phyloP scores from a whole-genome alignment of 176 grass and related monocot species.

The Bromus sterilis region DNA sequence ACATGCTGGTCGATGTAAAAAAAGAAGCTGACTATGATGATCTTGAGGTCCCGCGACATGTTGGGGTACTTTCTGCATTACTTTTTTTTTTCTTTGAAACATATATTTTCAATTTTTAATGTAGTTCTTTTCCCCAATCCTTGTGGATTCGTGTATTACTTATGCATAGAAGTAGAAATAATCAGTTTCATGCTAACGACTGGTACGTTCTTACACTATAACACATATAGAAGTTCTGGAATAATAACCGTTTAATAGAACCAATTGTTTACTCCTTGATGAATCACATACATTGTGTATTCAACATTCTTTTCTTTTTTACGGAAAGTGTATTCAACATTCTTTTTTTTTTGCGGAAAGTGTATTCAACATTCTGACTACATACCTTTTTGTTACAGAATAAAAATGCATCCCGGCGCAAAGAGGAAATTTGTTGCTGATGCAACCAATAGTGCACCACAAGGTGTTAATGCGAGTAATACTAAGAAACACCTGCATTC shows the following conservation, averaged over 20 bases:
- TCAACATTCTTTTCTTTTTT: conserved; percentile 20
- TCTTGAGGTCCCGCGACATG: background rate
- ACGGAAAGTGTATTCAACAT: too few species aligned
- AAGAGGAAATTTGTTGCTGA: background rate
- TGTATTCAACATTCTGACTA: background rate
- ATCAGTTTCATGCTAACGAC: background rate
- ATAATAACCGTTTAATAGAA: background rate
- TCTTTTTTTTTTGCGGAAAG: too few species aligned
- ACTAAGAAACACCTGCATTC: background rate
- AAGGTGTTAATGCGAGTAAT: background rate
- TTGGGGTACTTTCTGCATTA: too few species aligned
- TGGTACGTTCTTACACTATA: background rate
- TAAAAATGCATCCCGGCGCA: background rate
- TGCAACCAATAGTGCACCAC: background rate
- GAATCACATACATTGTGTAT: background rate
- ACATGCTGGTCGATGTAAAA: background rate
- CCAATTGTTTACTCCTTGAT: background rate
- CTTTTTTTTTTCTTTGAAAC: background rate
- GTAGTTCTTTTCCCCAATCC: background rate
- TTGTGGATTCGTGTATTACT: background rate
- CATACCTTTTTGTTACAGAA: background rate
- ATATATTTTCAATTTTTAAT: background rate
- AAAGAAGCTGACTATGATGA: background rate
- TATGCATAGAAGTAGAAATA: background rate
- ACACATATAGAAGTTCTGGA: background rate